Evolutionary conservation across 768 basidiomycete genomes (phyloP).

Genomic region (Candolleomyces efflorescens): DNA sequence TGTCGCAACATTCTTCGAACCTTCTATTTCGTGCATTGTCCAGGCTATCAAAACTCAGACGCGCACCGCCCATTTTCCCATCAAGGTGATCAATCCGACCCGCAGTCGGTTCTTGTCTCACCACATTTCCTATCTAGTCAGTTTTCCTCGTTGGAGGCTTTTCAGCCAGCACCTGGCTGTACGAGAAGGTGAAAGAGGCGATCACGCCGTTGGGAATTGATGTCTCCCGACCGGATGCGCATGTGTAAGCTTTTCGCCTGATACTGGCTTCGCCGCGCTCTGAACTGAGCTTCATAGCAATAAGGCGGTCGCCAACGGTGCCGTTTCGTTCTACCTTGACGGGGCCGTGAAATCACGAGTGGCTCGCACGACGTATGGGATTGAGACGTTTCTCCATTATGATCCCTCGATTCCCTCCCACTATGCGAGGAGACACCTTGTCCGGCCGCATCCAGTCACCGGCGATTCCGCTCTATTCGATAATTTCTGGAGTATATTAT

Average conservation of each 20-base stretch:
- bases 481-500: not conserved
- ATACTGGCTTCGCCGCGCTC: not conserved
- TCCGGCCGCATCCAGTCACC: not conserved
- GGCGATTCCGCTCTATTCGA: not conserved
- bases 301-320: constrained; percentile 32
- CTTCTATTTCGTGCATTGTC: constrained; percentile 22
- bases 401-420: constrained; percentile 33
- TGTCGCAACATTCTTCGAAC: constrained; percentile 23
- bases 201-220: constrained; percentile 29
- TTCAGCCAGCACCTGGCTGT: constrained; percentile 49
- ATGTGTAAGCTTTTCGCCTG: constrained; percentile 32
- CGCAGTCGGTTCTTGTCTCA: not conserved
- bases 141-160: constrained; percentile 50
- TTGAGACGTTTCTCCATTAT: constrained; percentile 23
- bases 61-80: constrained; percentile 4
- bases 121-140: constrained; percentile 16
- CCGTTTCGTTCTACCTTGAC: constrained; percentile 27
- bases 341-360: constrained; percentile 37
- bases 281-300: constrained; percentile 14
- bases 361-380: constrained; percentile 37
- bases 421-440: constrained; percentile 13
- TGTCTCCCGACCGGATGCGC: constrained; percentile 42
- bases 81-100: constrained; percentile 5
- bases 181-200: constrained; percentile 29
- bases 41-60: constrained; percentile 15